Evolutionary conservation across 805 yeast species (phyloP).

Genomic region (Lachancea waltii): DNA sequence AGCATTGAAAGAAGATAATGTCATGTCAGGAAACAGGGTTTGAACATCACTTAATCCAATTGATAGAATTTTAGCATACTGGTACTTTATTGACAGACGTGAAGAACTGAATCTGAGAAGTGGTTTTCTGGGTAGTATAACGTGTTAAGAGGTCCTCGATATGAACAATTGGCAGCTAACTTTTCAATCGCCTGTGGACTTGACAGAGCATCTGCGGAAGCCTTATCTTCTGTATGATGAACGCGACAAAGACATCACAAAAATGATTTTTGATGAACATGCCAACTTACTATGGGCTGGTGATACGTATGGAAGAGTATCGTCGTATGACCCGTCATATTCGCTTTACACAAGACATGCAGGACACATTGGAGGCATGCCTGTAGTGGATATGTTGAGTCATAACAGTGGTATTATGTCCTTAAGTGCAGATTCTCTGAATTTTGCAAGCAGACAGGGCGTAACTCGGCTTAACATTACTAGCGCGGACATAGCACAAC

Average conservation of each 20-base stretch:
- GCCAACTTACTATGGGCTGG: slow-evolving; percentile 84
- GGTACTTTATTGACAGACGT: no score
- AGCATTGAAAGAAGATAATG: no score
- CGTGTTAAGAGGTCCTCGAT: background rate
- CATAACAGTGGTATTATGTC: slow-evolving; percentile 55
- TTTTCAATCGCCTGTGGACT: slow-evolving; percentile 25
- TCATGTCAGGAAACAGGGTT: no score
- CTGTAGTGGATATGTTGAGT: slow-evolving; percentile 47
- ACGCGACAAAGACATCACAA: slow-evolving; percentile 27
- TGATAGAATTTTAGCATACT: background rate
- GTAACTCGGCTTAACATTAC: slow-evolving; percentile 34
- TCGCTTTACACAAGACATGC: slow-evolving; percentile 52
- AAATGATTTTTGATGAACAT: slow-evolving; percentile 55
- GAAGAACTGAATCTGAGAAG: background rate
- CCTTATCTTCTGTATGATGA: slow-evolving; percentile 30
- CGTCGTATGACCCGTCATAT: slow-evolving; percentile 42
- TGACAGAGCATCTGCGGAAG: slow-evolving; percentile 28
- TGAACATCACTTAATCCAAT: no score
- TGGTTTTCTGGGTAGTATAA: background rate
- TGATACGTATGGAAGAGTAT: slow-evolving; percentile 48
- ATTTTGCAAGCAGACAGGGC: slow-evolving; percentile 55
- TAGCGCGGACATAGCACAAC: slow-evolving; percentile 28
- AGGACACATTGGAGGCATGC: slow-evolving; percentile 40
- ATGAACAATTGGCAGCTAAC: slow-evolving; percentile 35
- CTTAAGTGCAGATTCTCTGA: slow-evolving; percentile 44